Evolutionary conservation across 495 filamentous ascomycete species (phyloP).

Genomic region (Penicillium paxilli): DNA sequence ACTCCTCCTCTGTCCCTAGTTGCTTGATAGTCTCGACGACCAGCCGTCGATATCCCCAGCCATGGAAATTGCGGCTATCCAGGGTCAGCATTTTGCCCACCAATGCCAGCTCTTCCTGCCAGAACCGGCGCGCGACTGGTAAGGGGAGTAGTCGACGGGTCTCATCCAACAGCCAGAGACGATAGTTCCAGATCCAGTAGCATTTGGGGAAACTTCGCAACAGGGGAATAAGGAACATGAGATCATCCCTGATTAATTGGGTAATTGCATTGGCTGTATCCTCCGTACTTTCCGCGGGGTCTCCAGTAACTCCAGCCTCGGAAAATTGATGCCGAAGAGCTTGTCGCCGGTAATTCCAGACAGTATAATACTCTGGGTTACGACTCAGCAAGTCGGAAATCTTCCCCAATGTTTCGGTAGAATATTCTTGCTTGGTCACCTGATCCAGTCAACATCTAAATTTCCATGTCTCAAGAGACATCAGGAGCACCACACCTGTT

Average conservation of each 20-base stretch:
- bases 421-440: constrained; percentile 61
- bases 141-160: constrained; percentile 60
- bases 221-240: constrained; percentile 79
- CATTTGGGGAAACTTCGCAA: constrained; percentile 89
- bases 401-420: constrained; percentile 64
- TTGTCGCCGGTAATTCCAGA: constrained; percentile 92
- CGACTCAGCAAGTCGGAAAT: constrained; percentile 77
- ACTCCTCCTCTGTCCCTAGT: constrained; percentile 40
- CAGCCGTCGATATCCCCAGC: constrained; percentile 86
- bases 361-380: constrained; percentile 98
- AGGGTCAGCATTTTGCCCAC: constrained; percentile 81
- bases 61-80: constrained; percentile 94
- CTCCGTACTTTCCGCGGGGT: constrained; percentile 15
- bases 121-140: constrained; percentile 59
- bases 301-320: constrained; percentile 15
- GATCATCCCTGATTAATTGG: constrained; percentile 64
- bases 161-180: constrained; percentile 80
- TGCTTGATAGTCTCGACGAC: constrained; percentile 71
- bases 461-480: neutral
- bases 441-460: constrained; percentile 22
- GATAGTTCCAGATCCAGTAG: constrained; percentile 99
- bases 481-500: constrained; percentile 44
- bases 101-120: constrained; percentile 79
- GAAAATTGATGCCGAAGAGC: constrained; percentile 52
- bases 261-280: constrained; percentile 31